Percentiles rank a stretch among this genome's conserved stretches.
These are phyloP conservation scores for Rubia peregrina DNA, from an alignment of 305 asterid species.

Conservation along the genomic window DNA sequence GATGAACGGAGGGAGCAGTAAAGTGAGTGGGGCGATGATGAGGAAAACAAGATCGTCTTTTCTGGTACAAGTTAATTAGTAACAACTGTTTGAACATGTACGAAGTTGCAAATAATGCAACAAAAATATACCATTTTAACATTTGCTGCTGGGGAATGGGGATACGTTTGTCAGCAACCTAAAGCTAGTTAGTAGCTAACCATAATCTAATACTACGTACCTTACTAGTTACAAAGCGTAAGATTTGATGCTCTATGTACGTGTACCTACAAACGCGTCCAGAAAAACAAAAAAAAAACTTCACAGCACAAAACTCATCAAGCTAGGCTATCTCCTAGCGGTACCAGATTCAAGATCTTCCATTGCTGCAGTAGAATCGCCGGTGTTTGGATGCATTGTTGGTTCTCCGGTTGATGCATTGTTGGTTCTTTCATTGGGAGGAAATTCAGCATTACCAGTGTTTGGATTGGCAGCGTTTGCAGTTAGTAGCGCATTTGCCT, in stretches of 20 bases:
- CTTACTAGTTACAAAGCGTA: slow-evolving; percentile 1
- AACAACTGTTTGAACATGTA: neutral
- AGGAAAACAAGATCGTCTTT: no score
- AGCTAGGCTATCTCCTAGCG: slow-evolving; percentile 32
- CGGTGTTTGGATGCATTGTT: no score
- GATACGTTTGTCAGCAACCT: slow-evolving; percentile 5
- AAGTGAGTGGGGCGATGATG: no score
- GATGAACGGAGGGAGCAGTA: no score
- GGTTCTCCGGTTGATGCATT: slow-evolving; percentile 19
- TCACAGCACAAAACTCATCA: neutral
- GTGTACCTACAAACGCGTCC: neutral
- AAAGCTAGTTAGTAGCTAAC: neutral
- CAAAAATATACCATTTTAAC: neutral
- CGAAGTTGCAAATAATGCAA: neutral
- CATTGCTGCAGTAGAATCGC: slow-evolving; percentile 20
- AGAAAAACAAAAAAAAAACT: neutral
- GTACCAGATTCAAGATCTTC: slow-evolving; percentile 62
- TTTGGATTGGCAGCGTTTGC: slow-evolving; percentile 11
- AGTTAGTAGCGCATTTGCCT: slow-evolving; percentile 3
- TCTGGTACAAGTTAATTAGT: neutral
- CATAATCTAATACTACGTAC: neutral
- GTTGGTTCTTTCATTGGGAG: slow-evolving; percentile 30
- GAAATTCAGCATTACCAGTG: slow-evolving; percentile 31
- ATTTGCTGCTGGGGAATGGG: neutral
- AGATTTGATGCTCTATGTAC: slow-evolving; percentile 6